These are phyloP conservation scores for Phytopythium montanum DNA, from an alignment of 352 stramenopile species.

Conservation along the genomic window DNA sequence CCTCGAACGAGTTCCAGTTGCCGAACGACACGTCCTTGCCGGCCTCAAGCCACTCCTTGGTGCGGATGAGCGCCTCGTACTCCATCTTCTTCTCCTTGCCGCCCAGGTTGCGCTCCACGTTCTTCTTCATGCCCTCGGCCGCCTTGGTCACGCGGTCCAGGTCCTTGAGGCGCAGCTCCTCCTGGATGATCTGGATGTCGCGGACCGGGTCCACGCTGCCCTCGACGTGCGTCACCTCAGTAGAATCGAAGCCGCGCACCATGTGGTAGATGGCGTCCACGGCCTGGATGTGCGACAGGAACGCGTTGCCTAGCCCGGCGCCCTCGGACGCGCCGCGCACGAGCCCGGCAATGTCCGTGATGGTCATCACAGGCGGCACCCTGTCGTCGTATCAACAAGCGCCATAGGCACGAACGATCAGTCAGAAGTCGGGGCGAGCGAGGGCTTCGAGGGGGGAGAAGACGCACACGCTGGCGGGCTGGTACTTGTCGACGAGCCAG, in stretches of 20 bases:
- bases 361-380: constrained; percentile 96
- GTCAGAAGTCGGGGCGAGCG: not conserved
- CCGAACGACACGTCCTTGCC: constrained; percentile 92
- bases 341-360: constrained; percentile 99
- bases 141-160: constrained; percentile 87
- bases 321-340: constrained; percentile 97
- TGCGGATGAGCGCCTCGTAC: constrained; percentile 84
- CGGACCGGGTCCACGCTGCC: constrained; percentile 98
- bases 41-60: constrained; percentile 75
- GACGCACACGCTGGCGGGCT: constrained; percentile 88
- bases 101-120: constrained; percentile 83
- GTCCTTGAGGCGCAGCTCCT: constrained; percentile 98
- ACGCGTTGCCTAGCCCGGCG: constrained; percentile 98
- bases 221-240: constrained; percentile 99
- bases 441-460: too few species aligned
- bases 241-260: constrained; percentile 97
- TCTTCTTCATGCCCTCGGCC: constrained; percentile 78
- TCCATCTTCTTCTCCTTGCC: constrained; percentile 97
- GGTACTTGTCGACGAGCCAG: constrained; percentile 96
- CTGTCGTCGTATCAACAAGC: constrained; percentile 13
- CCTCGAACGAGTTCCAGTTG: constrained; percentile 83
- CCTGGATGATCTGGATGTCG: constrained; percentile 99
- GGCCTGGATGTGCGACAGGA: constrained; percentile 99
- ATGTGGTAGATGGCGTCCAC: constrained; percentile 99
- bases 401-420: not conserved